A percentile compares a stretch with the other conserved stretches of the same genome.
phyloP scores from a whole-genome alignment of 2,329 filamentous ascomycete species.

The Cladophialophora psammophila region DNA sequence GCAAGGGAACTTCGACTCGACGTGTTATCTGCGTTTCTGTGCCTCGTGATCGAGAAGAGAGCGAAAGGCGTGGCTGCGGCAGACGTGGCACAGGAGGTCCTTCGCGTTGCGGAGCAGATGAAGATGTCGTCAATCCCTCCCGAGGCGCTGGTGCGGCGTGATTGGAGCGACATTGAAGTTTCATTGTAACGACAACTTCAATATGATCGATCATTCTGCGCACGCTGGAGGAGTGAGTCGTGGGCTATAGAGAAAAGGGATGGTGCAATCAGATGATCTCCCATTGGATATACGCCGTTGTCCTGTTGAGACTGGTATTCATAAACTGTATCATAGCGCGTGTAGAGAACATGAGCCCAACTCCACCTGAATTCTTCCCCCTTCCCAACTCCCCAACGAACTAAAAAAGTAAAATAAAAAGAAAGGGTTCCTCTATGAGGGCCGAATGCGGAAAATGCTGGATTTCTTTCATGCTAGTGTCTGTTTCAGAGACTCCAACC shows the following conservation, averaged over 20 bases:
- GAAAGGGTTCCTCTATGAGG: neutral
- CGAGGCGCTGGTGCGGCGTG: constrained; percentile 27
- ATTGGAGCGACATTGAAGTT: constrained; percentile 28
- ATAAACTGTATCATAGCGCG: neutral
- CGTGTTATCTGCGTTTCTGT: constrained; percentile 51
- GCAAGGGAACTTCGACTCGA: constrained; percentile 52
- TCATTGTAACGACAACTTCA: constrained; percentile 3
- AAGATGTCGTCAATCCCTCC: constrained; percentile 27
- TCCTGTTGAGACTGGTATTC: neutral
- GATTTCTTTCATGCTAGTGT: neutral
- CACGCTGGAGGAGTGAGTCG: neutral
- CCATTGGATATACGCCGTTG: neutral
- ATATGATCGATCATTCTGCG: neutral
- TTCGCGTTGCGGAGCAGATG: constrained; percentile 50
- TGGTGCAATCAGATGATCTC: neutral
- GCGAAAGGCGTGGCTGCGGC: constrained; percentile 40
- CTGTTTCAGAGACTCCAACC: neutral
- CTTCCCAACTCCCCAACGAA: too few species aligned
- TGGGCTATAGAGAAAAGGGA: neutral
- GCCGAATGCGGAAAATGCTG: neutral
- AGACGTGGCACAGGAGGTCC: constrained; percentile 47
- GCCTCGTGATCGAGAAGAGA: constrained; percentile 50
- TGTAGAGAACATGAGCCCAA: neutral
- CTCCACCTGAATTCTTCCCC: neutral
- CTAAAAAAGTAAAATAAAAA: neutral